Percentiles rank a stretch among this genome's conserved stretches.
Conservation (phyloP, 805 yeast species). For the Starmera quercuum region DNA sequence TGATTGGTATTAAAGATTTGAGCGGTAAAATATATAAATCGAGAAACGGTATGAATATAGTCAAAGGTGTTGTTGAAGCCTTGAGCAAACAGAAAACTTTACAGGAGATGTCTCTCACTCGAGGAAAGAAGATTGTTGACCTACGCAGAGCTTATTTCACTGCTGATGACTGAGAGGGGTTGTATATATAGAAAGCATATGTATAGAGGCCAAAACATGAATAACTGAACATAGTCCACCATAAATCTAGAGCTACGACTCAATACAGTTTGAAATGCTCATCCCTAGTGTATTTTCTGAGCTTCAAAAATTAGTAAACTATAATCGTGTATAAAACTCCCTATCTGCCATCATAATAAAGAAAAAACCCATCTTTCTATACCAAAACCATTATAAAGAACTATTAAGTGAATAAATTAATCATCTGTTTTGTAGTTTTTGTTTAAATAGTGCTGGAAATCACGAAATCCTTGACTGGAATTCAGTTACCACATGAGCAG, state of each 20-base stretch:
- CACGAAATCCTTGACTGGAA: not conserved
- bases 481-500: conserved; percentile 14
- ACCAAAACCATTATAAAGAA: too few relatives aligned
- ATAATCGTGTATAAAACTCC: too few relatives aligned
- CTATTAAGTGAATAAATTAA: too few relatives aligned
- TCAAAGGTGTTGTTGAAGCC: conserved; percentile 84
- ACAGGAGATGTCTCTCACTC: conserved; percentile 80
- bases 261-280: too few relatives aligned
- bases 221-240: too few relatives aligned
- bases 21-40: conserved; percentile 89
- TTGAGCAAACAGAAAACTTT: conserved; percentile 70
- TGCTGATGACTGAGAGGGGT: conserved; percentile 4
- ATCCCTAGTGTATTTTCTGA: too few relatives aligned
- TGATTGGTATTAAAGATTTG: conserved; percentile 90
- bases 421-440: too few relatives aligned
- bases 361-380: too few relatives aligned
- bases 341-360: too few relatives aligned
- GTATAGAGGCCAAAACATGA: not conserved
- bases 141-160: conserved; percentile 85
- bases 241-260: too few relatives aligned
- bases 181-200: conserved; percentile 1
- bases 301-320: too few relatives aligned
- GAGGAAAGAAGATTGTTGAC: conserved; percentile 95
- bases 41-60: conserved; percentile 91
- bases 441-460: not conserved